These are phyloP conservation scores for Skeletonema marinoi DNA, from an alignment of 108 stramenopile species.

Conservation along the genomic window DNA sequence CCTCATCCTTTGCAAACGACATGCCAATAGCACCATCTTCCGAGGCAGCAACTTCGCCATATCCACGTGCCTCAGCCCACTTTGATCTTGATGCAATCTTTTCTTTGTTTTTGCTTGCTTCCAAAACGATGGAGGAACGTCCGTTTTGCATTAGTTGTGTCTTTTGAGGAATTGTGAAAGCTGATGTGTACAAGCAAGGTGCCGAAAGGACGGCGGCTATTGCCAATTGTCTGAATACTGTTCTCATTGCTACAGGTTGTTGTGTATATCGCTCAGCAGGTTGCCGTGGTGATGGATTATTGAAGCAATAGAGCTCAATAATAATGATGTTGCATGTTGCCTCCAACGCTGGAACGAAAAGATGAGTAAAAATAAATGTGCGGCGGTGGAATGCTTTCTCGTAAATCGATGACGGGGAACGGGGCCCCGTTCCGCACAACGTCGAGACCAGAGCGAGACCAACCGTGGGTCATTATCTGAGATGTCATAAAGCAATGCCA, in stretches of 20 bases:
- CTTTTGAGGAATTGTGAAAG: neutral
- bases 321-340: no score
- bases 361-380: neutral
- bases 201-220: neutral
- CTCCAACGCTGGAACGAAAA: no score
- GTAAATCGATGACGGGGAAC: neutral
- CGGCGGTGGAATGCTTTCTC: neutral
- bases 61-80: slow-evolving; percentile 63
- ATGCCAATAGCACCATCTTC: slow-evolving; percentile 12
- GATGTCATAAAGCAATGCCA: no score
- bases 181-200: neutral
- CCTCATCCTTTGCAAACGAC: slow-evolving; percentile 35
- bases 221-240: slow-evolving; percentile 1
- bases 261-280: neutral
- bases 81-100: slow-evolving; percentile 58
- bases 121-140: slow-evolving; percentile 10
- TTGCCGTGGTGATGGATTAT: neutral
- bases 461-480: no score
- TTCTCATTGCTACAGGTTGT: neutral
- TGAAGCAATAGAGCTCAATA: neutral
- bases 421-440: no score
- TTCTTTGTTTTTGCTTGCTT: slow-evolving; percentile 51
- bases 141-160: neutral
- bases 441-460: no score
- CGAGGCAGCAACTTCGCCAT: neutral